Conservation (phyloP, 2,329 filamentous ascomycete species). For the Xylaria sp. region DNA sequence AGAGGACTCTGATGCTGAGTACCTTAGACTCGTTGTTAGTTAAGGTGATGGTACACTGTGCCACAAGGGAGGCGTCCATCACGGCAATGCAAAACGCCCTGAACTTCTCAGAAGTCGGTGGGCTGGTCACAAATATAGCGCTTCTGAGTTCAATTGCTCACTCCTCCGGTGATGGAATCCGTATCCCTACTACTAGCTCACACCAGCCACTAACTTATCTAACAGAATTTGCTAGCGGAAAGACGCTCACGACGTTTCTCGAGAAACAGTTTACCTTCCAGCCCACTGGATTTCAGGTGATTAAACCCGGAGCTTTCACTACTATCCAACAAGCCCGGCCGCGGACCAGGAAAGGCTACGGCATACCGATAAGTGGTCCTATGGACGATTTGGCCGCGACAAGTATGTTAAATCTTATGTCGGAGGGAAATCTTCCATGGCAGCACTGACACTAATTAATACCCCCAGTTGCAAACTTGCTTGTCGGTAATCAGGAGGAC, state of each 20-base stretch:
- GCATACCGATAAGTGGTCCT: conserved; percentile 45
- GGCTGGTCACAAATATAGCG: conserved; percentile 14
- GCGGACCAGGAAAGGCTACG: conserved; percentile 37
- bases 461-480: conserved; percentile 39
- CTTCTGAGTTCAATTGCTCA: conserved; percentile 15
- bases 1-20: background rate
- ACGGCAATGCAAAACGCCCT: conserved; percentile 5
- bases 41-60: conserved; percentile 16
- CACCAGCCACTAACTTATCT: background rate
- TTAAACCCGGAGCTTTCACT: conserved; percentile 41
- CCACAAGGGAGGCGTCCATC: conserved; percentile 13
- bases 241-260: conserved; percentile 23
- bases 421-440: too few species aligned
- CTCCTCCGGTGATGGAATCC: conserved; percentile 5
- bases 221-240: conserved; percentile 11
- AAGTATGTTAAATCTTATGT: conserved; percentile 4
- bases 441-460: conserved; percentile 7
- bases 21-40: conserved; percentile 19
- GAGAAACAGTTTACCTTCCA: conserved; percentile 20
- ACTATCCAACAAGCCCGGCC: conserved; percentile 47
- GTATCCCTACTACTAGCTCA: background rate
- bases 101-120: conserved; percentile 6
- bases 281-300: conserved; percentile 37
- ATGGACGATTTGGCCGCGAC: conserved; percentile 42
- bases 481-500: conserved; percentile 38